Percentiles rank a stretch among this genome's conserved stretches.
These are phyloP conservation scores for Bipolaris victoriae DNA, from an alignment of 2,329 filamentous ascomycete genomes.

Conservation along the genomic window DNA sequence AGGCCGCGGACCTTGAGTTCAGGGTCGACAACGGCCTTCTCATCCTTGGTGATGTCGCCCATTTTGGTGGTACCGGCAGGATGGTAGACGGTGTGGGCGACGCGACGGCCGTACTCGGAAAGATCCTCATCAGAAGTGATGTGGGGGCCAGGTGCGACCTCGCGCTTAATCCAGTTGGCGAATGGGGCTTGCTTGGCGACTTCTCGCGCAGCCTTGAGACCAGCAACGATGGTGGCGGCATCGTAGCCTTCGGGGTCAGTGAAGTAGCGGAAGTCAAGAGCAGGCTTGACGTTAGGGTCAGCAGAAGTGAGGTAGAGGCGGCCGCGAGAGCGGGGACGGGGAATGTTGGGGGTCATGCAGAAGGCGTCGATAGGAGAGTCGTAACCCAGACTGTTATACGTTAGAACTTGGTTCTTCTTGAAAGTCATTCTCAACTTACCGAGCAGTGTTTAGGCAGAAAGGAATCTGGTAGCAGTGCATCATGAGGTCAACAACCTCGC, in stretches of 20 bases:
- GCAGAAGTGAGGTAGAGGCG: slow-evolving; percentile 77
- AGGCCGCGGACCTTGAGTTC: slow-evolving; percentile 75
- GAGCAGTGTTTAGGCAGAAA: slow-evolving; percentile 83
- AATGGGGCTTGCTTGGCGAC: slow-evolving; percentile 78
- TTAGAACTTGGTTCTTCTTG: slow-evolving; percentile 10
- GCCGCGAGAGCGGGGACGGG: slow-evolving; percentile 78
- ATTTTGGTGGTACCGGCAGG: slow-evolving; percentile 90
- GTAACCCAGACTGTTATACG: slow-evolving; percentile 66
- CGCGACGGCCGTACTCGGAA: slow-evolving; percentile 79
- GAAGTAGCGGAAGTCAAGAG: slow-evolving; percentile 88
- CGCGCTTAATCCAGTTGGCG: slow-evolving; percentile 80
- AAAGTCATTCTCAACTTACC: slow-evolving; percentile 46
- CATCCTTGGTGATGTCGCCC: slow-evolving; percentile 73
- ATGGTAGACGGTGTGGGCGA: slow-evolving; percentile 89
- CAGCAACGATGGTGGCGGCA: slow-evolving; percentile 78
- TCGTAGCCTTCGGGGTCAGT: slow-evolving; percentile 86
- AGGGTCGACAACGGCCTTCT: slow-evolving; percentile 79
- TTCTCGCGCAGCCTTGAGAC: slow-evolving; percentile 77
- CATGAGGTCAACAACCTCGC: slow-evolving; percentile 84
- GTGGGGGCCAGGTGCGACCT: slow-evolving; percentile 77
- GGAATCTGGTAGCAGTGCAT: slow-evolving; percentile 98
- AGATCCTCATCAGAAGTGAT: slow-evolving; percentile 80
- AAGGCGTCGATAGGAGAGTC: slow-evolving; percentile 76
- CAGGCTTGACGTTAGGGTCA: slow-evolving; percentile 78
- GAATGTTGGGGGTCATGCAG: slow-evolving; percentile 93